phyloP scores from a whole-genome alignment of 345 rosid species.

The Noccaea bulbosa region DNA sequence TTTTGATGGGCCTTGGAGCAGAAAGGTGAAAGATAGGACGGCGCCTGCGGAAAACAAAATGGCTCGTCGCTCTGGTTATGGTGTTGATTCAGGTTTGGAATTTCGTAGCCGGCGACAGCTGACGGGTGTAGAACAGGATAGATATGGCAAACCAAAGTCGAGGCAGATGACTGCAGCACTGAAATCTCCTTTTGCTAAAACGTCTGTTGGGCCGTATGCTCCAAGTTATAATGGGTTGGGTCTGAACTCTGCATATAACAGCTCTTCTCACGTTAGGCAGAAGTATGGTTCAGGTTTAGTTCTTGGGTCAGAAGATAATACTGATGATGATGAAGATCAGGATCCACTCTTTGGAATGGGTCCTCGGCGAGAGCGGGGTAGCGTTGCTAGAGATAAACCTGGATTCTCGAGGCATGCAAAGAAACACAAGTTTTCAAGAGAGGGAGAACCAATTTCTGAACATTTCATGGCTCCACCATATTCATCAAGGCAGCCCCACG shows the following conservation, averaged over 20 bases:
- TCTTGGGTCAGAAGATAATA: constrained; percentile 55
- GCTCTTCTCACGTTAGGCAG: constrained; percentile 51
- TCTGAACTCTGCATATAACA: constrained; percentile 52
- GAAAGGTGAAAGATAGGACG: constrained; percentile 64
- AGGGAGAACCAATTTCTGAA: constrained; percentile 52
- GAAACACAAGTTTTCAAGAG: constrained; percentile 54
- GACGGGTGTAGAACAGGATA: constrained; percentile 47
- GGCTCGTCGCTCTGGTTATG: constrained; percentile 49
- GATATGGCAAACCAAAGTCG: constrained; percentile 63
- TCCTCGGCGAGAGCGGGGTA: constrained; percentile 53
- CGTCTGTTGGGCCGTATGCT: constrained; percentile 48
- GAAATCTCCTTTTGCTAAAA: constrained; percentile 52
- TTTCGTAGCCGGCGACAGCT: constrained; percentile 50
- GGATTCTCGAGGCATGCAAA: constrained; percentile 56
- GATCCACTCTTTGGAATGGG: constrained; percentile 71
- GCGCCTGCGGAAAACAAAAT: constrained; percentile 51
- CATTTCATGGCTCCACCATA: constrained; percentile 59
- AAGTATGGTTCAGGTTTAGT: constrained; percentile 54
- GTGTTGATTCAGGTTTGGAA: constrained; percentile 54
- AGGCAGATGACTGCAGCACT: constrained; percentile 62
- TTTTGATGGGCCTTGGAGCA: constrained; percentile 62
- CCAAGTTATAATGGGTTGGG: constrained; percentile 53
- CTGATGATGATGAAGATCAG: constrained; percentile 56
- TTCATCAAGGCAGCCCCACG: constrained; percentile 54
- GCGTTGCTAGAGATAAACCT: constrained; percentile 46